These are phyloP conservation scores for Geum urbanum DNA, from an alignment of 306 rosid genomes.

Conservation along the genomic window DNA sequence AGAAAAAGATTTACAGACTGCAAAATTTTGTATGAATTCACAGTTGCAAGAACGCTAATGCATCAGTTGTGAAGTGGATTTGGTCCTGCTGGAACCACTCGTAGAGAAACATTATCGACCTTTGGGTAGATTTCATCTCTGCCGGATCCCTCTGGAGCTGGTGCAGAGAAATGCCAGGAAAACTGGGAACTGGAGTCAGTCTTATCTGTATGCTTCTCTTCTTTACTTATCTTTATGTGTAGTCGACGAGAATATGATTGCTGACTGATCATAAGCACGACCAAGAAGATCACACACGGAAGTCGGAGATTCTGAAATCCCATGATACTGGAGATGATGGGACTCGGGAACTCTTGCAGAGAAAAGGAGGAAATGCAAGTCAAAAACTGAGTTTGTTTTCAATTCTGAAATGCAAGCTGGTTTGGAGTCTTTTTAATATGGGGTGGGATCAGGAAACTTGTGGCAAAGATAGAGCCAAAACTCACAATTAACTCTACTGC, in stretches of 20 bases:
- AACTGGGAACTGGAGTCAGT: constrained; percentile 26
- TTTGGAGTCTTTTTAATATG: constrained; percentile 32
- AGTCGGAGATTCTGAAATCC: constrained; percentile 43
- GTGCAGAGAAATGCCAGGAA: constrained; percentile 44
- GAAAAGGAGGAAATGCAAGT: constrained; percentile 19
- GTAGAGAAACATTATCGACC: constrained; percentile 46
- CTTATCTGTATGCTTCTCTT: constrained; percentile 33
- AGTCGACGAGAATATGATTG: constrained; percentile 43
- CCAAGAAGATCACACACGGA: constrained; percentile 40
- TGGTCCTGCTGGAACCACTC: constrained; percentile 75
- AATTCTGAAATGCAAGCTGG: constrained; percentile 21
- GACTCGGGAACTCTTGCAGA: constrained; percentile 9
- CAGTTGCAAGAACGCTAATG: constrained; percentile 25
- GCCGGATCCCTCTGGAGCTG: constrained; percentile 33
- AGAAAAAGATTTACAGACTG: constrained; percentile 29
- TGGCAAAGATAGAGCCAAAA: constrained; percentile 47
- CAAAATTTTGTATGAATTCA: constrained; percentile 36
- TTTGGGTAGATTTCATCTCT: constrained; percentile 25
- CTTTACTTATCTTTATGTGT: constrained; percentile 34
- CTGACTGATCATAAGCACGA: constrained; percentile 46
- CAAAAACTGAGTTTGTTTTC: constrained; percentile 27
- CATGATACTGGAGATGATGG: constrained; percentile 36
- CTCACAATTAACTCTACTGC: constrained; percentile 22
- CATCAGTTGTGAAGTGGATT: constrained; percentile 84
- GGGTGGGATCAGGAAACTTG: constrained; percentile 30